Evolutionary conservation across 1,284 basidiomycete species (phyloP), one percentile per base, ranked within the genome.

Genomic region (Cutaneotrichosporon arboriforme): DNA sequence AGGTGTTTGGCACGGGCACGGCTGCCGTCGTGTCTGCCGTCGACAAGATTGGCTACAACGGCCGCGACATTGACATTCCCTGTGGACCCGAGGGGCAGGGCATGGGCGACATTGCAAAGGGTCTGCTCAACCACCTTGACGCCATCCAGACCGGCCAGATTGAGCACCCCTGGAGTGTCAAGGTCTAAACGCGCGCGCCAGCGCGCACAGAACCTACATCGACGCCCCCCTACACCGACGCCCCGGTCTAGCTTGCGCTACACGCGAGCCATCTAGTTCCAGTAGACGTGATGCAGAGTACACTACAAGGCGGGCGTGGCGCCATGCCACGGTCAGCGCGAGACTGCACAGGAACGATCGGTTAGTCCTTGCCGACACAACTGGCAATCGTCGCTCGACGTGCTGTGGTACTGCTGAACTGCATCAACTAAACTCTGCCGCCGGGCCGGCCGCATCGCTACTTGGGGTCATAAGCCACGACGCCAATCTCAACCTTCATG

Each of bases 1-100:
- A 99, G 76, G 82, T 97, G 60, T 99, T 98, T 68, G 96, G 94
- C 46, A 80, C 88, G 18, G 94, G 91, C 17, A 98, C 92, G 2
- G 92, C 92, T 0, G 91, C 89, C 15, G 83, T 91, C 41, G 85
- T 92, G 61, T 85, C 84, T 49, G 84, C 88, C 3, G 86, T 92
- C 9, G 81, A 89, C 70, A 83, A 70, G 72, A 89, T 93, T 67
- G 92, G 92, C 9, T 97, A 96, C 77, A 68, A 86, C 54, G 93
- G 88, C 14, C 78, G 83, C 63, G 91, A 97, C 66, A 79, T 97
- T 34, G 69, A 77, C 39, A 84, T 98, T 53, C 94, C 94, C 3
- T 87, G 85, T 4, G 90, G 87, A n/a, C 77, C 81, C 54, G 87
- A 85, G 60, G 93, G 93, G 0, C 59, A 60, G 55, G 59, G 59